A percentile compares a stretch with the other conserved stretches of the same genome.
Conservation (phyloP, 495 filamentous ascomycete species). For the Penicillium maclennaniae region DNA sequence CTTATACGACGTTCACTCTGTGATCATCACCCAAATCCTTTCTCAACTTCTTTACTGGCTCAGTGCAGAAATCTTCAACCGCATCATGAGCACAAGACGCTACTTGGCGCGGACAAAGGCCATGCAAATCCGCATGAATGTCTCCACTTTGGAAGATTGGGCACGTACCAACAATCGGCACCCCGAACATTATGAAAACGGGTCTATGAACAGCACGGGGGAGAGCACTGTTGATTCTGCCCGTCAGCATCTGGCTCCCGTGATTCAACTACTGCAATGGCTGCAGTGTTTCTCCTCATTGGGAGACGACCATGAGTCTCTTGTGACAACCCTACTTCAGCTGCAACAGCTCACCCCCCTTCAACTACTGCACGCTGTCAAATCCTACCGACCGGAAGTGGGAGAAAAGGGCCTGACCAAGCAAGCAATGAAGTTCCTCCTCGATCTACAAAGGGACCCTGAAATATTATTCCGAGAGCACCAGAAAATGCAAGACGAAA, state of each 20-base stretch:
- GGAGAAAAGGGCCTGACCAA: constrained; percentile 89
- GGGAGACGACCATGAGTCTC: constrained; percentile 84
- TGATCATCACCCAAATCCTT: constrained; percentile 88
- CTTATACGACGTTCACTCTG: constrained; percentile 96
- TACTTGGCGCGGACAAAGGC: constrained; percentile 96
- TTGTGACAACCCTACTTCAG: constrained; percentile 85
- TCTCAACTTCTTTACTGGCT: constrained; percentile 97
- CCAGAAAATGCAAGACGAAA: constrained; percentile 31
- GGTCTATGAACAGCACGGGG: constrained; percentile 79
- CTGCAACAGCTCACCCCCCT: constrained; percentile 77
- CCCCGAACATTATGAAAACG: constrained; percentile 93
- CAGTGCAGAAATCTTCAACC: constrained; percentile 94
- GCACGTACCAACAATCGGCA: constrained; percentile 87
- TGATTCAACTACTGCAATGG: constrained; percentile 96
- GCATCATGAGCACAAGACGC: constrained; percentile 91
- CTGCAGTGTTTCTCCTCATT: constrained; percentile 95
- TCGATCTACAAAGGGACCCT: constrained; percentile 70
- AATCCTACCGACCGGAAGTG: constrained; percentile 90
- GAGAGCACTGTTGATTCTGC: constrained; percentile 82
- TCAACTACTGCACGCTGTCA: constrained; percentile 88
- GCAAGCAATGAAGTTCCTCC: constrained; percentile 79
- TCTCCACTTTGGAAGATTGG: constrained; percentile 94
- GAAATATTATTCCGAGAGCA: constrained; percentile 36
- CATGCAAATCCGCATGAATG: constrained; percentile 99
- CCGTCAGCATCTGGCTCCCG: constrained; percentile 76